Conservation (phyloP, 2,329 filamentous ascomycete genomes). For the Fusarium sp. region DNA sequence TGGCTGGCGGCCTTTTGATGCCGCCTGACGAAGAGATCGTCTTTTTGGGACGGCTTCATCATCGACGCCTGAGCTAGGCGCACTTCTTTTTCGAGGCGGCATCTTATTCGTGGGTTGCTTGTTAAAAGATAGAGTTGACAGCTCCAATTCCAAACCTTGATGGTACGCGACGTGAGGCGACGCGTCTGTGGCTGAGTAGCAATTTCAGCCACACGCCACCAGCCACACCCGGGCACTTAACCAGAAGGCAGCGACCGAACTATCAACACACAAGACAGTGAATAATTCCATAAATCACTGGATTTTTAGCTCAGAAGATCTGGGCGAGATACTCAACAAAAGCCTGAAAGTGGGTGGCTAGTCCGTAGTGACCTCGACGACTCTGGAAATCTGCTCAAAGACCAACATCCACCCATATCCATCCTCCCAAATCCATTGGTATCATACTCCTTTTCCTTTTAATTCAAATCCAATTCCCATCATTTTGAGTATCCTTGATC, state of each 20-base stretch:
- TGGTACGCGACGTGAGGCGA: neutral
- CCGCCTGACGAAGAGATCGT: slow-evolving; percentile 32
- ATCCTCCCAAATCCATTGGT: neutral
- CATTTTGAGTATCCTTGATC: neutral
- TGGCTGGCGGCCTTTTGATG: neutral
- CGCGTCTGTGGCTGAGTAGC: neutral
- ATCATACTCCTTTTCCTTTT: neutral
- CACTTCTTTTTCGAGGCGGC: slow-evolving; percentile 34
- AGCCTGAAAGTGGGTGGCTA: neutral
- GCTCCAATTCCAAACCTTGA: neutral
- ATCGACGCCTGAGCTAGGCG: neutral
- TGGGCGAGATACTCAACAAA: neutral
- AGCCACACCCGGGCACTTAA: neutral
- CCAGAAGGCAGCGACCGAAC: neutral
- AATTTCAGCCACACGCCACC: neutral
- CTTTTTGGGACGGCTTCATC: slow-evolving; percentile 19
- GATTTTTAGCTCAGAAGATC: neutral
- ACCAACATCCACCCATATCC: neutral
- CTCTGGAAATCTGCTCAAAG: neutral
- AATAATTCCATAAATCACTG: neutral
- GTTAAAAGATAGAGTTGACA: neutral
- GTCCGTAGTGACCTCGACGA: neutral
- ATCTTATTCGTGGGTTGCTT: slow-evolving; percentile 13
- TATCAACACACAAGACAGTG: neutral
- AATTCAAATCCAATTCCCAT: neutral